Conservation (phyloP, 2,329 filamentous ascomycete species). For the Chaetoscypha palmicola region DNA sequence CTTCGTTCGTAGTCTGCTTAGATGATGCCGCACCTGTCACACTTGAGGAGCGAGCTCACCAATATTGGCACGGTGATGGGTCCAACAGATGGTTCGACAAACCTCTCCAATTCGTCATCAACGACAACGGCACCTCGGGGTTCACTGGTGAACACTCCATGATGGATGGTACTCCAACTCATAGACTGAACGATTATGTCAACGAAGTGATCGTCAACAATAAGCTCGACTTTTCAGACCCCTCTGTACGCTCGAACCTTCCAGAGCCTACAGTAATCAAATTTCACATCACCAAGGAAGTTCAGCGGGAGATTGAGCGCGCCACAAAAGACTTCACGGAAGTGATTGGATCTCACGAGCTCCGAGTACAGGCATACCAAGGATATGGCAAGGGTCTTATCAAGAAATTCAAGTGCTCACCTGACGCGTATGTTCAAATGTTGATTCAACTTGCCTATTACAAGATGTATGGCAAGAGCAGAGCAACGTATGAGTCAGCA, state of each 20-base stretch:
- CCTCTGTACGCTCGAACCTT: slow-evolving; percentile 70
- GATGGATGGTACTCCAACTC: slow-evolving; percentile 99
- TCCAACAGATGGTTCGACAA: slow-evolving; percentile 97
- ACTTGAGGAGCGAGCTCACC: slow-evolving; percentile 86
- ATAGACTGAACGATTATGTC: slow-evolving; percentile 91
- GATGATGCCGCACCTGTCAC: slow-evolving; percentile 89
- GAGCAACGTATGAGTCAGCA: slow-evolving; percentile 95
- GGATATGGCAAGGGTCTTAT: slow-evolving; percentile 97
- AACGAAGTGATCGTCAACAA: slow-evolving; percentile 90
- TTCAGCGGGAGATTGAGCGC: slow-evolving; percentile 70
- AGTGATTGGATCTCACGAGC: slow-evolving; percentile 81
- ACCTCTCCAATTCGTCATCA: slow-evolving; percentile 94
- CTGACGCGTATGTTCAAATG: slow-evolving; percentile 97
- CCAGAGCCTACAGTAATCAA: slow-evolving; percentile 71
- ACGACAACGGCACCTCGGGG: slow-evolving; percentile 94
- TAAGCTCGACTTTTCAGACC: slow-evolving; percentile 82
- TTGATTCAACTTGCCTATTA: slow-evolving; percentile 95
- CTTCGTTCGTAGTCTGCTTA: slow-evolving; percentile 86
- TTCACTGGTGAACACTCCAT: slow-evolving; percentile 99
- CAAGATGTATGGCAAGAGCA: slow-evolving; percentile 98
- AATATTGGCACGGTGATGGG: slow-evolving; percentile 98
- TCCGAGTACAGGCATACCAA: slow-evolving; percentile 91
- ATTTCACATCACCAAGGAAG: slow-evolving; percentile 70
- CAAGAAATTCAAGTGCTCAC: slow-evolving; percentile 98
- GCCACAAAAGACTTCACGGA: slow-evolving; percentile 72